A percentile compares a stretch with the other conserved stretches of the same genome.
Conservation (phyloP, 2,329 filamentous ascomycete genomes). For the Venturia asperata region DNA sequence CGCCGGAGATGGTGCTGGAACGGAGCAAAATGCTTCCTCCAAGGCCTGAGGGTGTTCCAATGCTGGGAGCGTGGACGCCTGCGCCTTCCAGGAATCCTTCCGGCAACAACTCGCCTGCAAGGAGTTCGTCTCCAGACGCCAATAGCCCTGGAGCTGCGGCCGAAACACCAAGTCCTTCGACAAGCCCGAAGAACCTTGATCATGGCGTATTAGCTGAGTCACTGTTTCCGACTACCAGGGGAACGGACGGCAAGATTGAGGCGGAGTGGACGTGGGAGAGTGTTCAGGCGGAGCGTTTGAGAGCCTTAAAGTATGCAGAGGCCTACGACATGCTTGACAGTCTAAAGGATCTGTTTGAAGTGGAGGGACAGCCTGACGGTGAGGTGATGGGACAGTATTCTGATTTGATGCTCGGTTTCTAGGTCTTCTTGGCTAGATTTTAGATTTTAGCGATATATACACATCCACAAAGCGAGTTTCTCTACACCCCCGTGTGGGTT, state of each 20-base stretch:
- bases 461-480: neutral
- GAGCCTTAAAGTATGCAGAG: conserved; percentile 49
- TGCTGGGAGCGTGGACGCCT: conserved; percentile 15
- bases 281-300: conserved; percentile 50
- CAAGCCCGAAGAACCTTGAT: conserved; percentile 19
- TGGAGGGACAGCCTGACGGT: conserved; percentile 26
- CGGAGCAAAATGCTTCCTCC: conserved; percentile 67
- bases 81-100: neutral
- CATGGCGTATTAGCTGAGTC: conserved; percentile 24
- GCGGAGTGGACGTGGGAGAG: conserved; percentile 53
- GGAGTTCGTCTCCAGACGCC: neutral
- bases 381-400: conserved; percentile 39
- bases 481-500: neutral
- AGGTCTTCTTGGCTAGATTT: neutral
- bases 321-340: conserved; percentile 49
- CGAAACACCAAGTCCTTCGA: conserved; percentile 25
- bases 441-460: neutral
- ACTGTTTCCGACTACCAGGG: conserved; percentile 23
- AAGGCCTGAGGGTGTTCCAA: conserved; percentile 51
- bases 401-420: conserved; percentile 27
- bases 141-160: neutral
- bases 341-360: conserved; percentile 46
- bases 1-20: conserved; percentile 68
- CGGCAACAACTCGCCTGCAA: neutral
- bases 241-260: conserved; percentile 2